Percentiles rank a stretch among this genome's conserved stretches.
Conservation (phyloP, 441 rosid genomes). For the Gossypium davidsonii region DNA sequence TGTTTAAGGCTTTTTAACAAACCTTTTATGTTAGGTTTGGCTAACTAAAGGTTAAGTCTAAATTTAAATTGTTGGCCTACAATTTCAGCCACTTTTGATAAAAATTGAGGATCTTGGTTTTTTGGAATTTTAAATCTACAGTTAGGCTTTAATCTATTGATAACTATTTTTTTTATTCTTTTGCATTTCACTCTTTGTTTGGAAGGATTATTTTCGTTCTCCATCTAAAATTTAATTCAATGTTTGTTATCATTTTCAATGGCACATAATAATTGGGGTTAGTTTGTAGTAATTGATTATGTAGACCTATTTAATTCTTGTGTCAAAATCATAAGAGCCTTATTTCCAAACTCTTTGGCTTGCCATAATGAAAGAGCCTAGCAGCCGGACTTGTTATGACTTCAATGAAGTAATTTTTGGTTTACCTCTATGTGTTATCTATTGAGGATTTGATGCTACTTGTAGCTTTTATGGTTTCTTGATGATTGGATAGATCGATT, state of each 20-base stretch:
- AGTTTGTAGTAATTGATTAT: neutral
- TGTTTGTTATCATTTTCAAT: neutral
- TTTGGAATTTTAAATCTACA: neutral
- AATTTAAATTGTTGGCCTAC: no score
- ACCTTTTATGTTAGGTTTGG: neutral
- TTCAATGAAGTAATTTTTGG: neutral
- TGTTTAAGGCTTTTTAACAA: neutral
- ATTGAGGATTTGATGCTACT: neutral
- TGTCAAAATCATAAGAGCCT: neutral
- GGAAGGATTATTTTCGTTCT: neutral
- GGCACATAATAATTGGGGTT: neutral
- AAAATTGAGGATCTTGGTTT: neutral
- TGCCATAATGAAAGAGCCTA: neutral
- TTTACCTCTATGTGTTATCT: neutral
- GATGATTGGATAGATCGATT: neutral
- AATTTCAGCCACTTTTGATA: neutral
- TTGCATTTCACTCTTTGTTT: neutral
- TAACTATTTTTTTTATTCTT: neutral
- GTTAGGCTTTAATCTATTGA: neutral
- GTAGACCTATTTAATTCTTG: neutral
- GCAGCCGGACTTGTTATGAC: neutral
- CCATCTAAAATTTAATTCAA: neutral
- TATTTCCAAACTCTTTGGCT: conserved; percentile 1
- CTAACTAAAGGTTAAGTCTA: neutral
- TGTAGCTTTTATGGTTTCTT: neutral